A percentile compares a stretch with the other conserved stretches of the same genome.
Conservation (phyloP, 179 eudicot species). For the Beta macrorhiza region DNA sequence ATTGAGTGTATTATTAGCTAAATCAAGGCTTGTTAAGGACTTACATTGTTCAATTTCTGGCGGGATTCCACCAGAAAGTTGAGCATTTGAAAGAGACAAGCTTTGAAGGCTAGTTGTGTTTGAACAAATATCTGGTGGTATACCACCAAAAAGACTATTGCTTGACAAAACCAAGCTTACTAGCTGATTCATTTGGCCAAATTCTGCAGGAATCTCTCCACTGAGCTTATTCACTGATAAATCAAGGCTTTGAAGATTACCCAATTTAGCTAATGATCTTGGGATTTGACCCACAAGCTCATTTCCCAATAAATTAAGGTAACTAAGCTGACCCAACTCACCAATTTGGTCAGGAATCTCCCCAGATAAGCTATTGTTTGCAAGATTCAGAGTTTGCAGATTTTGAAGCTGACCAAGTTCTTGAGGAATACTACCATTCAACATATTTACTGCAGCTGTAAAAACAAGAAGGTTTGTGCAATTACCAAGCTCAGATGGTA, state of each 20-base stretch:
- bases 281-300: slow-evolving; percentile 69
- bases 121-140: slow-evolving; percentile 64
- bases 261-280: slow-evolving; percentile 44
- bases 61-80: slow-evolving; percentile 74
- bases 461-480: slow-evolving; percentile 54
- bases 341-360: slow-evolving; percentile 63
- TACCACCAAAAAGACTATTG: slow-evolving; percentile 58
- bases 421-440: slow-evolving; percentile 64
- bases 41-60: slow-evolving; percentile 49
- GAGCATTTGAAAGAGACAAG: slow-evolving; percentile 56
- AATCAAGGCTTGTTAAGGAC: slow-evolving; percentile 65
- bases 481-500: slow-evolving; percentile 66
- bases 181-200: slow-evolving; percentile 64
- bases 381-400: slow-evolving; percentile 63
- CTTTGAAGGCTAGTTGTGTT: slow-evolving; percentile 60
- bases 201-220: slow-evolving; percentile 73
- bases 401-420: slow-evolving; percentile 50
- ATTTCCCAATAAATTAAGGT: slow-evolving; percentile 82
- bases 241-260: slow-evolving; percentile 61
- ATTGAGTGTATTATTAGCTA: slow-evolving; percentile 79
- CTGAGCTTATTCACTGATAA: slow-evolving; percentile 65
- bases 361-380: slow-evolving; percentile 67
- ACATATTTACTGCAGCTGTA: slow-evolving; percentile 59
- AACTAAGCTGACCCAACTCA: slow-evolving; percentile 54
- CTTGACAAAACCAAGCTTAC: slow-evolving; percentile 52